Percentiles rank a stretch among this genome's conserved stretches.
These are phyloP conservation scores for Talaromyces sp. DNA, from an alignment of 2,329 filamentous ascomycete species.

Conservation along the genomic window DNA sequence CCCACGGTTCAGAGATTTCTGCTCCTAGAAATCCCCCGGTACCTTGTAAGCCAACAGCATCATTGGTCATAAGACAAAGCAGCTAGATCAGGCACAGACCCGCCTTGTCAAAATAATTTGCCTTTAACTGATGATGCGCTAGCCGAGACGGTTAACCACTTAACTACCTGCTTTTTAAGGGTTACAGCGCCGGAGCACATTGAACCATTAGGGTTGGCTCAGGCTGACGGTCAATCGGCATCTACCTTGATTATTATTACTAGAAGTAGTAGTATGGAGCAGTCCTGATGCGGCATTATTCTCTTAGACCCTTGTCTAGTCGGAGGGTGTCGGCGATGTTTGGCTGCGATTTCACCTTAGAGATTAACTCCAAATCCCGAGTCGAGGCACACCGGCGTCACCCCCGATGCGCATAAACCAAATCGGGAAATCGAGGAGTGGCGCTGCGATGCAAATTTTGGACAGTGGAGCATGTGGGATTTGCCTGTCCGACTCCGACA, in stretches of 20 bases:
- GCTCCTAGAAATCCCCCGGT: background rate
- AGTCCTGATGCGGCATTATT: background rate
- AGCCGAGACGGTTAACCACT: background rate
- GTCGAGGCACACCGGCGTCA: background rate
- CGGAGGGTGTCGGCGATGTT: background rate
- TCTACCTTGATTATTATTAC: background rate
- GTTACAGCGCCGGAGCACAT: background rate
- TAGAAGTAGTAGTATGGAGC: background rate
- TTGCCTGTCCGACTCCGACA: background rate
- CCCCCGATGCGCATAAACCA: background rate
- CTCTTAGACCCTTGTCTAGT: background rate
- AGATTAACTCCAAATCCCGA: background rate
- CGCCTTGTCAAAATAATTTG: too few relatives aligned
- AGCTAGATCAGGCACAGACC: background rate
- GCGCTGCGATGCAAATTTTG: background rate
- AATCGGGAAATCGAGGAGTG: background rate
- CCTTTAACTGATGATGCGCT: background rate
- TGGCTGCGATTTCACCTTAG: background rate
- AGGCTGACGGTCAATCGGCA: background rate
- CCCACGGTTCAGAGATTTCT: background rate
- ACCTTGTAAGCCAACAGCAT: background rate
- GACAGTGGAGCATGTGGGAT: background rate
- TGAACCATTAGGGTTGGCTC: background rate
- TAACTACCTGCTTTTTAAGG: background rate
- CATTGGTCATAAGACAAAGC: background rate